Percentiles rank a stretch among this genome's conserved stretches.
Conservation (phyloP, 495 filamentous ascomycete genomes). For the Daldinia concentrica region DNA sequence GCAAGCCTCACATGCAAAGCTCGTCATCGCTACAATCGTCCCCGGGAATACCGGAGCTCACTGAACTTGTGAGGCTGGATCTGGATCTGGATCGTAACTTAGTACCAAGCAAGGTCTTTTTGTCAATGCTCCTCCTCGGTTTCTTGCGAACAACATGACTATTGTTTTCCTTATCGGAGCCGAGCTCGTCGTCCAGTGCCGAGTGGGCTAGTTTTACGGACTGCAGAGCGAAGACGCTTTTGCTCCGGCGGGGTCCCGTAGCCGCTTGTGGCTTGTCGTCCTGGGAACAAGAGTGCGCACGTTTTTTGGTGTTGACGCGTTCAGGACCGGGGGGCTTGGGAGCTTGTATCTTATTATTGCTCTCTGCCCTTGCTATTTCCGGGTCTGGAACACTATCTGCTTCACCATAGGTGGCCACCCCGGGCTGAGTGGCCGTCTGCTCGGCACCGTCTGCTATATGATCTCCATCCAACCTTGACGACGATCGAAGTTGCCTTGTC, state of each 20-base stretch:
- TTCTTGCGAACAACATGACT: slow-evolving; percentile 25
- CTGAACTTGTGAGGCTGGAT: slow-evolving; percentile 26
- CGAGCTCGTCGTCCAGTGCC: slow-evolving; percentile 23
- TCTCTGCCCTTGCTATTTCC: slow-evolving; percentile 26
- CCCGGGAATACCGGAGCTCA: slow-evolving; percentile 13
- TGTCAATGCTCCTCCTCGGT: slow-evolving; percentile 36
- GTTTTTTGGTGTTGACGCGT: slow-evolving; percentile 38
- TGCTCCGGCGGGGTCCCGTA: not conserved
- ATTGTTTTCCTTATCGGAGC: slow-evolving; percentile 42
- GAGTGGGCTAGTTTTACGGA: slow-evolving; percentile 3
- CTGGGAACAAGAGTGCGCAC: slow-evolving; percentile 24
- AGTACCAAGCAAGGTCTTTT: slow-evolving; percentile 18
- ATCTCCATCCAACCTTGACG: slow-evolving; percentile 23
- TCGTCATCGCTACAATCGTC: slow-evolving; percentile 51
- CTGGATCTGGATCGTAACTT: slow-evolving; percentile 28
- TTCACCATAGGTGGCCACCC: slow-evolving; percentile 21
- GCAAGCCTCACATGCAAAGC: slow-evolving; percentile 46
- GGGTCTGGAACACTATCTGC: slow-evolving; percentile 31
- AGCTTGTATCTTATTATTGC: slow-evolving; percentile 10
- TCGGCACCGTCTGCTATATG: slow-evolving; percentile 7
- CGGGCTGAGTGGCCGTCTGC: slow-evolving; percentile 18
- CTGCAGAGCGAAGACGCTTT: not conserved
- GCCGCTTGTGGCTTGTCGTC: slow-evolving; percentile 18
- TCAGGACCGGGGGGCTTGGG: slow-evolving; percentile 8
- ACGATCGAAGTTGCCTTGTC: slow-evolving; percentile 22